Evolutionary conservation across 495 filamentous ascomycete genomes (phyloP), one percentile per base, ranked within the genome.

Genomic region (Annulohypoxylon bovei): DNA sequence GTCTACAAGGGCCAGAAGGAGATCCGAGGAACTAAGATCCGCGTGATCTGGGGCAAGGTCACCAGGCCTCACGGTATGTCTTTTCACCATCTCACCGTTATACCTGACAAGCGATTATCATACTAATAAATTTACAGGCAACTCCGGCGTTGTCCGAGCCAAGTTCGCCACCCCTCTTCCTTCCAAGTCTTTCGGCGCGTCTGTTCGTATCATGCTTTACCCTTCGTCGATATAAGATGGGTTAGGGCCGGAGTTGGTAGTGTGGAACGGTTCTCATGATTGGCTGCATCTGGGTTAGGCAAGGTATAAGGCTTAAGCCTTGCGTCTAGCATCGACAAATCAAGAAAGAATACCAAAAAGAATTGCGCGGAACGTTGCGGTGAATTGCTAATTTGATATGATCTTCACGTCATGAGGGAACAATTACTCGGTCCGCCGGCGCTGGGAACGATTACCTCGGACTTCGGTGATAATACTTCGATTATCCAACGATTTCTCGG

Each of bases 31-130:
- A 93, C 93, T 80, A 97, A 98, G 89, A 94, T 98, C 82, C 87
- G 94, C 79, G 94, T 98, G 69, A 98, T 98, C 85, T 99, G 96
- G 95, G 96, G 96, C 83, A 98, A 97, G 88, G 89, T 98, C 77
- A 97, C 94, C 77, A 88, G 93, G 77, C 89, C 93, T 79, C 94
- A 98, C 83, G 95, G 93, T 95, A 90, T 76, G 88, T 53, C 14
- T 22, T 39, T 79, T 68, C 16, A 11, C 20, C 47, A 53, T 44
- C 18, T 6, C 7, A 14, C 33, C n/a, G 1, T 8, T 52, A 22
- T 4, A 14, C 12, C 22, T 32, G 22, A 46, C 32, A 44, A 42
- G 39, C 6, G 30, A 40, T 18, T 8, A 28, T 2, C 25, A 25
- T 44, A 59, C 70, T 77, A 46, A 78, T 64, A 33, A 44, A 39